Evolutionary conservation across 208 protist genomes (phyloP).

Genomic region (Willaertia magna): DNA sequence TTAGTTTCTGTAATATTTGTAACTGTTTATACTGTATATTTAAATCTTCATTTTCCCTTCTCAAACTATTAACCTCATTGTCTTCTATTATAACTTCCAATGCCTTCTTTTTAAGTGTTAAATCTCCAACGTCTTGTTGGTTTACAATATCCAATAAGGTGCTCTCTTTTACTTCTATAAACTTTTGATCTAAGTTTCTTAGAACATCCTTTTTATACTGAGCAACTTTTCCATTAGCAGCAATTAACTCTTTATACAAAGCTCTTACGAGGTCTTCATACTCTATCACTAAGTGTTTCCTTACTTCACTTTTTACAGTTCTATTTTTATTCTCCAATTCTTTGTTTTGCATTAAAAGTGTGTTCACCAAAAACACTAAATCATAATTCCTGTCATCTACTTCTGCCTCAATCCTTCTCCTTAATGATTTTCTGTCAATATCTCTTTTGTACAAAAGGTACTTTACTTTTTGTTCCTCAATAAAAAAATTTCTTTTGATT

Average conservation of each 20-base stretch:
- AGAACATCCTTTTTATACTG: constrained; percentile 31
- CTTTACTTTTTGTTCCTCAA: constrained; percentile 17
- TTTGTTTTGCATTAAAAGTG: constrained; percentile 19
- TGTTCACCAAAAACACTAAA: constrained; percentile 26
- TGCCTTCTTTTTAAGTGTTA: constrained; percentile 28
- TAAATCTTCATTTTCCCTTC: constrained; percentile 26
- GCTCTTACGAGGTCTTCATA: constrained; percentile 26
- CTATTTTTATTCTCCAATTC: constrained; percentile 4
- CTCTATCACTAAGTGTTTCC: constrained; percentile 19
- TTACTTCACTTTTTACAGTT: constrained; percentile 6
- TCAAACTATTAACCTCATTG: constrained; percentile 25
- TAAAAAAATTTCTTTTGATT: constrained; percentile 3
- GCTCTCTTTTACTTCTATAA: constrained; percentile 29
- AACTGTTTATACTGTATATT: constrained; percentile 16
- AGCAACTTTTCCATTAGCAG: constrained; percentile 23
- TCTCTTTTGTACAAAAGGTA: constrained; percentile 19
- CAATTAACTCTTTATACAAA: constrained; percentile 20
- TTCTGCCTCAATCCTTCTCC: constrained; percentile 16
- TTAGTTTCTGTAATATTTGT: constrained; percentile 7
- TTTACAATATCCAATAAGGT: constrained; percentile 22
- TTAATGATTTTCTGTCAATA: constrained; percentile 23
- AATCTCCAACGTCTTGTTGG: constrained; percentile 2
- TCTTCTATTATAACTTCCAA: constrained; percentile 27
- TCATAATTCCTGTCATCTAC: constrained; percentile 32
- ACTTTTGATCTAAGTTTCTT: constrained; percentile 27